Percentiles rank a stretch among this genome's conserved stretches.
Evolutionary conservation across 163 green algal species (phyloP).

Genomic region (Chlamydomonas reinhardtii): DNA sequence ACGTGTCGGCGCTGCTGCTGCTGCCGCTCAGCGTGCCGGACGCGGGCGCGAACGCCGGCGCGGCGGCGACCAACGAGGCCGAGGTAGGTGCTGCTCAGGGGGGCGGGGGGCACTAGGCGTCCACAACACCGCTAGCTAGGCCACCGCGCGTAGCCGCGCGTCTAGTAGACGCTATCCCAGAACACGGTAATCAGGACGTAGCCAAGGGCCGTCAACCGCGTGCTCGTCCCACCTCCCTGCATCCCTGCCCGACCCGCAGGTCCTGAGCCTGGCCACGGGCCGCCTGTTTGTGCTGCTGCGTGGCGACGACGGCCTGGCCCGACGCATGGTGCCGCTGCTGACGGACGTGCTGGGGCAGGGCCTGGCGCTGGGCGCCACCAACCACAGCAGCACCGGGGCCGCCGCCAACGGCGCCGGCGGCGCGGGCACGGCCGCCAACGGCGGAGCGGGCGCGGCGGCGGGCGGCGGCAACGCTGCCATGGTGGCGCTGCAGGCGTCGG

Average conservation of each 20-base stretch:
- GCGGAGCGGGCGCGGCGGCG: background rate
- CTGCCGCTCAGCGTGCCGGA: slow-evolving; percentile 47
- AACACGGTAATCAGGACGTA: too few species aligned
- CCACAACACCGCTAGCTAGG: too few species aligned
- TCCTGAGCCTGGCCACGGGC: slow-evolving; percentile 58
- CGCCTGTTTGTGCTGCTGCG: slow-evolving; percentile 63
- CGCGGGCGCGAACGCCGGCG: background rate
- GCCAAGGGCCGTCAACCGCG: too few species aligned
- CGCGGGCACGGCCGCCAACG: background rate
- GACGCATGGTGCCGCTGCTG: slow-evolving; percentile 66
- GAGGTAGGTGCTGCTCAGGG: slow-evolving; percentile 8
- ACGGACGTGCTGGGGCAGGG: slow-evolving; percentile 58
- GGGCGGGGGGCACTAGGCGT: too few species aligned
- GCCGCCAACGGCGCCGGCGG: background rate
- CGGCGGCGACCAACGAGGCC: slow-evolving; percentile 33
- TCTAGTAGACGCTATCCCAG: too few species aligned
- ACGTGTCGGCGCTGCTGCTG: slow-evolving; percentile 61
- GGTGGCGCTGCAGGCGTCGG: slow-evolving; percentile 13
- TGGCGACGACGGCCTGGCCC: slow-evolving; percentile 55
- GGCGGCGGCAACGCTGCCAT: background rate
- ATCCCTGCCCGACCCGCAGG: too few species aligned
- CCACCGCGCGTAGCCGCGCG: too few species aligned
- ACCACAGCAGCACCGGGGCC: too few species aligned
- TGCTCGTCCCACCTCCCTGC: too few species aligned
- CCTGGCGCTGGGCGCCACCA: background rate